Evolutionary conservation across 2,329 filamentous ascomycete species (phyloP).

Genomic region (Ophiocordyceps camponoti-leonardi): DNA sequence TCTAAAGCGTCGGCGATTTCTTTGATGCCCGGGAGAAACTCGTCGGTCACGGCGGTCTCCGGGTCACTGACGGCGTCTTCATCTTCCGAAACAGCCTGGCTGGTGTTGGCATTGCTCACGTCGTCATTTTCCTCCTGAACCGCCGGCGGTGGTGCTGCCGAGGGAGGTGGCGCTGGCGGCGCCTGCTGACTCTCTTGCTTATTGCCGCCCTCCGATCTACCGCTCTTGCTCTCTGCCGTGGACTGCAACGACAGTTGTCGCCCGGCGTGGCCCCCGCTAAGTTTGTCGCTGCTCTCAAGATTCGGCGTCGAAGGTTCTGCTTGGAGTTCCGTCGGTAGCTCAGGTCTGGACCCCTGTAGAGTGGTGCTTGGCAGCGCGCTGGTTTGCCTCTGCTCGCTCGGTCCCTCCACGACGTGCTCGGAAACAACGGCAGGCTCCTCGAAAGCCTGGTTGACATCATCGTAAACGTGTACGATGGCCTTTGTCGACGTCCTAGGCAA

Average conservation of each 20-base stretch:
- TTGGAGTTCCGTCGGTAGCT: constrained; percentile 3
- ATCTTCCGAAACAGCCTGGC: constrained; percentile 47
- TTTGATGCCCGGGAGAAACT: constrained; percentile 46
- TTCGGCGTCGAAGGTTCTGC: constrained; percentile 4
- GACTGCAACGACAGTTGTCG: constrained; percentile 9
- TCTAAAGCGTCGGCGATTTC: constrained; percentile 47
- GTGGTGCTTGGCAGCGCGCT: constrained; percentile 7
- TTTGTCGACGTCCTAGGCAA: constrained; percentile 79
- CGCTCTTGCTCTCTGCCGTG: not conserved
- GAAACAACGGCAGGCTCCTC: constrained; percentile 56
- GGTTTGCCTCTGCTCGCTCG: constrained; percentile 3
- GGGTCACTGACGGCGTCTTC: constrained; percentile 54
- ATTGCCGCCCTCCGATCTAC: not conserved
- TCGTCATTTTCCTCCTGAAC: constrained; percentile 11
- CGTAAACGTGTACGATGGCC: constrained; percentile 90
- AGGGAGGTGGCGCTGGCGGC: not conserved
- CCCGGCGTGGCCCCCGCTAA: constrained; percentile 6
- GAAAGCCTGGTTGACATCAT: constrained; percentile 83
- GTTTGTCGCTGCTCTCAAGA: not conserved
- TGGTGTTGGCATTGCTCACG: constrained; percentile 11
- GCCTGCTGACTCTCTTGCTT: not conserved
- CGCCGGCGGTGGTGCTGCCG: not conserved
- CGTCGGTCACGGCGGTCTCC: constrained; percentile 52
- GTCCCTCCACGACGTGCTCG: constrained; percentile 11
- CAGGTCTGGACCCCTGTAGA: constrained; percentile 7